Percentiles rank a stretch among this genome's conserved stretches.
Evolutionary conservation across 371 early-diverging fungal species (phyloP).

Genomic region (Mucor mucedo): DNA sequence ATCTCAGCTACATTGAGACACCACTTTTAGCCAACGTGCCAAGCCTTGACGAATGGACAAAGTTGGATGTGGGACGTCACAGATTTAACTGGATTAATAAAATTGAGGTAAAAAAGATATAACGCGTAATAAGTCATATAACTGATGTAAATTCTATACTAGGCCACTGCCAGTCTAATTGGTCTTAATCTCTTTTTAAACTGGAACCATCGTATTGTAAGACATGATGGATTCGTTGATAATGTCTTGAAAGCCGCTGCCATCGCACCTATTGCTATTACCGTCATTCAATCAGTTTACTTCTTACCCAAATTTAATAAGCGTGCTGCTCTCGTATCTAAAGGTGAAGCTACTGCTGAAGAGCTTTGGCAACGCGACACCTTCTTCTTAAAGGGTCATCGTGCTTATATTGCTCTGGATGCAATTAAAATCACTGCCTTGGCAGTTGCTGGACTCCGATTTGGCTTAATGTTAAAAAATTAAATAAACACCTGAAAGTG

Average conservation of each 20-base stretch:
- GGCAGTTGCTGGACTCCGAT: slow-evolving; percentile 51
- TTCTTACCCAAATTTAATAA: slow-evolving; percentile 29
- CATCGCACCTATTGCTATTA: slow-evolving; percentile 35
- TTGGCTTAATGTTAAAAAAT: slow-evolving; percentile 48
- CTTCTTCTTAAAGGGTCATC: slow-evolving; percentile 35
- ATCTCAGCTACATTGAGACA: slow-evolving; percentile 31
- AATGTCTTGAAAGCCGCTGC: slow-evolving; percentile 23
- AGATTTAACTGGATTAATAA: slow-evolving; percentile 37
- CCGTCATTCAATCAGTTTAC: slow-evolving; percentile 30
- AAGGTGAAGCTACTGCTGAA: slow-evolving; percentile 16
- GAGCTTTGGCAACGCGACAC: slow-evolving; percentile 27
- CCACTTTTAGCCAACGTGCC: slow-evolving; percentile 30
- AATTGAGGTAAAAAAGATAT: slow-evolving; percentile 30
- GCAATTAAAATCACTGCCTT: slow-evolving; percentile 40
- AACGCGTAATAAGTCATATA: no score
- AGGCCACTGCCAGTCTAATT: slow-evolving; percentile 28
- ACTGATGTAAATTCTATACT: slow-evolving; percentile 3
- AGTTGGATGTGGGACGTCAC: slow-evolving; percentile 33
- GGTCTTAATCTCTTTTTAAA: slow-evolving; percentile 30
- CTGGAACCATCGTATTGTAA: slow-evolving; percentile 32
- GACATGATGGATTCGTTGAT: slow-evolving; percentile 29
- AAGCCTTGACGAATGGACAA: slow-evolving; percentile 24
- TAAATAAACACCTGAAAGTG: slow-evolving; percentile 17
- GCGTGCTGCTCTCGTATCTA: slow-evolving; percentile 17
- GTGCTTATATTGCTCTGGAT: slow-evolving; percentile 47